Conservation (phyloP, 2,329 filamentous ascomycete species). For the Cercospora sp. region DNA sequence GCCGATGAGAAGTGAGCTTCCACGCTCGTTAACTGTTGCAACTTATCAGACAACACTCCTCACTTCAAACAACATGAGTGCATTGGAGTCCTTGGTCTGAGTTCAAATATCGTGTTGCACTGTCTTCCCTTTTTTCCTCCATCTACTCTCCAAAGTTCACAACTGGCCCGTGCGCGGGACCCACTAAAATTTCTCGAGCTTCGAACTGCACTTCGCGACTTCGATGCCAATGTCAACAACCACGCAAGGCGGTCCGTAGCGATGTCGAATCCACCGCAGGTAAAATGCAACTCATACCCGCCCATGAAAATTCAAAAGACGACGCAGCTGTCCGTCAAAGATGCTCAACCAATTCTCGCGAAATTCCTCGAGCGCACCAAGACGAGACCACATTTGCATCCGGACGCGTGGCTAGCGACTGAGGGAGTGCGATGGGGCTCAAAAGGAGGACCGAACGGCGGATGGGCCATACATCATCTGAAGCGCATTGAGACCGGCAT, state of each 20-base stretch:
- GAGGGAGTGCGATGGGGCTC: slow-evolving; percentile 46
- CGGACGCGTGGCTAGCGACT: slow-evolving; percentile 48
- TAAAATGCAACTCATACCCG: slow-evolving; percentile 7
- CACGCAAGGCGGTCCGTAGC: background rate
- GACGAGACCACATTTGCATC: slow-evolving; percentile 49
- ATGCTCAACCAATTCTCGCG: slow-evolving; percentile 33
- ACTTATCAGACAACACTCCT: background rate
- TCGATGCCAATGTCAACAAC: background rate
- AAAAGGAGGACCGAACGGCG: slow-evolving; percentile 46
- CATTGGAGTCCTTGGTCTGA: background rate
- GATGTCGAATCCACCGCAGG: slow-evolving; percentile 14
- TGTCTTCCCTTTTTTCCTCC: background rate
- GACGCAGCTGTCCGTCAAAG: slow-evolving; percentile 1
- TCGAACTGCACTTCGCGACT: slow-evolving; percentile 1
- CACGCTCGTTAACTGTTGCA: background rate
- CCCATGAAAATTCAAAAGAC: slow-evolving; percentile 17
- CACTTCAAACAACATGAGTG: background rate
- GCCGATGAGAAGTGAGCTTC: background rate
- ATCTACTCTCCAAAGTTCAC: background rate
- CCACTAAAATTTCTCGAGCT: slow-evolving; percentile 9
- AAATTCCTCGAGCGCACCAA: slow-evolving; percentile 45
- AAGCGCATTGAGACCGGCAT: slow-evolving; percentile 55
- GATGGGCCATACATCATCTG: slow-evolving; percentile 55
- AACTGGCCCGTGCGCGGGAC: background rate
- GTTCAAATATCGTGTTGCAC: background rate